Evolutionary conservation across 768 basidiomycete species (phyloP), one percentile per base, ranked within the genome.

Genomic region (Psilocybe subaeruginosa): DNA sequence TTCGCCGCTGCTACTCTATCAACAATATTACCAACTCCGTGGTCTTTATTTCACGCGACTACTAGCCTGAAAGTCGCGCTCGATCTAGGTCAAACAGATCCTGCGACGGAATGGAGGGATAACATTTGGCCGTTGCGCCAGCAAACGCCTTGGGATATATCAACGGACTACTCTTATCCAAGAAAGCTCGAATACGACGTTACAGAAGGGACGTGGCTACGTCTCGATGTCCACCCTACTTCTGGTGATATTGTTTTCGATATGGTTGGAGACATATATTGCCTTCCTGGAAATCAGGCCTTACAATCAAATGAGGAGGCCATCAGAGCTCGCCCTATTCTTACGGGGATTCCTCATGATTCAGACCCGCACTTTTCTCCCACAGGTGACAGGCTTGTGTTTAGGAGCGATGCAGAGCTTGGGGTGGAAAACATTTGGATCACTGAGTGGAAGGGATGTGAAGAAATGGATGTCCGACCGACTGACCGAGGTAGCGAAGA

Each of bases 351-450:
- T 16, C 90, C 90, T 9, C 81, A 87, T 63, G 90, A 91, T 64
- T 80, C 87, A 0, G 88, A 91, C 69, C 89, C 89, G 0, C 87
- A 82, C 61, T 91, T 92, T 74, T 90, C 89, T 4, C 88, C 90
- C 0, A 72, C 79, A 41, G 89, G 90, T 0, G 81, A 86, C 58
- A 76, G 78, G 47, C 61, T 91, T n/a, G 85, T 85, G 3, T 92
- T 88, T 69, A 81, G 83, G 63, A 91, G 90, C 54, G 90, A 91
- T 71, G 90, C 89, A 6, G 88, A 79, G 37, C 77, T 89, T 3
- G 90, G 90, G 4, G 76, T 90, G 14, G 89, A 91, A 67, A 91
- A 92, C 66, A 88, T 92, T 5, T 92, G 89, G 89, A 77, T 88
- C 17, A 82, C 78, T 60, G 77, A 81, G 12, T 92, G 88, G 89